Base-by-base conservation (phyloP, 2,329 filamentous ascomycete genomes). In the Diaporthe vexans region DNA sequence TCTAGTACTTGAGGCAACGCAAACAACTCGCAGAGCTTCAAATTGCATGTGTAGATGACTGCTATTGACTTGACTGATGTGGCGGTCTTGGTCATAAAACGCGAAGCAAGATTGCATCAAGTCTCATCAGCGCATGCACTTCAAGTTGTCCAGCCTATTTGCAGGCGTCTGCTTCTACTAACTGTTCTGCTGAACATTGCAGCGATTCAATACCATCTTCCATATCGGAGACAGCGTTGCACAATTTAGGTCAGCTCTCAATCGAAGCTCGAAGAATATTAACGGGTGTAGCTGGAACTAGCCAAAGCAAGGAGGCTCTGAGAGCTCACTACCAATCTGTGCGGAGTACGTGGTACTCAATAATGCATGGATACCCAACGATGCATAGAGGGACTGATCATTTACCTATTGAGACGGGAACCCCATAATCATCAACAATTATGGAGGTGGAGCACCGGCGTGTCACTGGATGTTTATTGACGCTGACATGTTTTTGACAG, bases 341-440 rank as follows among this genome's bases (percentile, higher is more conserved):
- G 46, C 46, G 46, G 46, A 51, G 46, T 51, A 51, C 8, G 21
- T 51, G 21, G 8, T n/a, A n/a, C 8, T 51, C 15, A 11, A 51
- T 9, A 26, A 59, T 40, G 57, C 35, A 59, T 26, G 57, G 57
- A 15, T 59, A 35, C 57, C 35, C 35, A 40, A 40, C 21, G 3
- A 24, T 26, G 35, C 57, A 26, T 59, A 59, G 57, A 13, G 6
- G 57, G 33, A 35, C 35, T 59, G 57, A 59, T 59, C 57, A 59
- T 40, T 40, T 59, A 13, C 57, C 35, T 26, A 59, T 59, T 59
- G 8, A 10, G 57, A 11, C 4, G n/a, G 3, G 17, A n/a, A 40
- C 24, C 17, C n/a, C 57, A 40, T 35, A 24, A n/a, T 24, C 24
- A 17, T 17, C 35, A 15, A 17, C 21, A 24, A 24, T 3, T 10